These are phyloP conservation scores for Lasiosphaeria hispida DNA, from an alignment of 495 filamentous ascomycete genomes.

Conservation along the genomic window DNA sequence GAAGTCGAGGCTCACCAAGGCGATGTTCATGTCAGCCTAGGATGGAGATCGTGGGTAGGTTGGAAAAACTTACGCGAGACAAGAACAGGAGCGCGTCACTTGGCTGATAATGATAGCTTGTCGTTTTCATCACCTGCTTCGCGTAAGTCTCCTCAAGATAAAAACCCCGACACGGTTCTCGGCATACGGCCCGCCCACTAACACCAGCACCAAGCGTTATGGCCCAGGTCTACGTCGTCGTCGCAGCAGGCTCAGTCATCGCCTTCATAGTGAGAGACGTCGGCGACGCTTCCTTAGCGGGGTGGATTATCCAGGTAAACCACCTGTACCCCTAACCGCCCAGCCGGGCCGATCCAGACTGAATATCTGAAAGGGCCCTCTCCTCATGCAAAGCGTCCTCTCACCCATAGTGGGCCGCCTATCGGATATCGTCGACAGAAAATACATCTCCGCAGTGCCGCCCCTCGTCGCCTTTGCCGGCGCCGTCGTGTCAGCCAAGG, in stretches of 20 bases:
- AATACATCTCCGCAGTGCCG: constrained; percentile 48
- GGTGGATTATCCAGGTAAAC: constrained; percentile 53
- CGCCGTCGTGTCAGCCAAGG: constrained; percentile 52
- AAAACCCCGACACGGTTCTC: too few species aligned
- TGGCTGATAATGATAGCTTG: constrained; percentile 20
- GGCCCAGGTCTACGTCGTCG: constrained; percentile 54
- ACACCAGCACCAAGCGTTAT: constrained; percentile 30
- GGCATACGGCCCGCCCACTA: too few species aligned
- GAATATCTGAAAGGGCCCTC: constrained; percentile 36
- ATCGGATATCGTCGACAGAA: constrained; percentile 54
- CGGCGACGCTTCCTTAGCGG: constrained; percentile 46
- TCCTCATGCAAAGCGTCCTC: constrained; percentile 54
- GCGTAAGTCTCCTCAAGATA: constrained; percentile 25
- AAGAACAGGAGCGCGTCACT: too few species aligned
- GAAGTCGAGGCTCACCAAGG: constrained; percentile 31
- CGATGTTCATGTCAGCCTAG: constrained; percentile 27
- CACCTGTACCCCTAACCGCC: constrained; percentile 7
- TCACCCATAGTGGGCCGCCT: constrained; percentile 54
- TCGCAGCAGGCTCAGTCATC: constrained; percentile 54
- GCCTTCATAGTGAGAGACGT: constrained; percentile 55
- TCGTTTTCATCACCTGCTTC: constrained; percentile 40
- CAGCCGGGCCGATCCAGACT: too few species aligned
- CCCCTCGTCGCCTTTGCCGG: constrained; percentile 53
- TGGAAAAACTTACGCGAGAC: neutral
- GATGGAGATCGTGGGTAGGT: constrained; percentile 40